A percentile compares a stretch with the other conserved stretches of the same genome.
Conservation (phyloP, 1,139 yeast species). For the Diutina ranongensis region DNA sequence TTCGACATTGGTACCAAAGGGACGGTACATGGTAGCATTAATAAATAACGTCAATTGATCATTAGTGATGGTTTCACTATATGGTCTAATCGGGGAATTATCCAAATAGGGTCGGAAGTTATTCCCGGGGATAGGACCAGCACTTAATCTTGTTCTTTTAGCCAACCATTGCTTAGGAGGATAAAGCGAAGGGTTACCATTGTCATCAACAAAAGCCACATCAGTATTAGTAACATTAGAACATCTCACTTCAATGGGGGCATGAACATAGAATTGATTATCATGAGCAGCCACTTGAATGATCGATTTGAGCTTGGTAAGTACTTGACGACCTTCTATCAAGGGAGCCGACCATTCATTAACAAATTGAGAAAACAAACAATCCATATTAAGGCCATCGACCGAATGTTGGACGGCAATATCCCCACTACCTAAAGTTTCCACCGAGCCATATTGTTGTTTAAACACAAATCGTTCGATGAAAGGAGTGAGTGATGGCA, state of each 20-base stretch:
- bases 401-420: constrained; percentile 71
- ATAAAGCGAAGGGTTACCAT: constrained; percentile 34
- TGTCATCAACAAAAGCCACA: constrained; percentile 23
- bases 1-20: constrained; percentile 65
- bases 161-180: constrained; percentile 32
- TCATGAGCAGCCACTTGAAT: constrained; percentile 49
- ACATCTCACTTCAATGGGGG: constrained; percentile 91
- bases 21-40: constrained; percentile 94
- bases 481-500: constrained; percentile 68
- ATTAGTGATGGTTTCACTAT: constrained; percentile 39
- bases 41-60: constrained; percentile 76
- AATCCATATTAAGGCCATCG: constrained; percentile 90
- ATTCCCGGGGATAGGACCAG: constrained; percentile 82
- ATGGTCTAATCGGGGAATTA: constrained; percentile 44
- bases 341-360: constrained; percentile 95
- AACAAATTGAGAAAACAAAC: constrained; percentile 87
- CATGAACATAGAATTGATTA: constrained; percentile 73
- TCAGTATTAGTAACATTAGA: constrained; percentile 63
- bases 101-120: constrained; percentile 71
- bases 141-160: constrained; percentile 23
- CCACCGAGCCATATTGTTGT: constrained; percentile 72
- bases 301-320: constrained; percentile 49
- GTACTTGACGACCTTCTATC: constrained; percentile 59
- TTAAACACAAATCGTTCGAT: constrained; percentile 77
- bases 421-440: constrained; percentile 55